Evolutionary conservation across 2,329 filamentous ascomycete species (phyloP).

Genomic region (Akanthomyces muscarius): DNA sequence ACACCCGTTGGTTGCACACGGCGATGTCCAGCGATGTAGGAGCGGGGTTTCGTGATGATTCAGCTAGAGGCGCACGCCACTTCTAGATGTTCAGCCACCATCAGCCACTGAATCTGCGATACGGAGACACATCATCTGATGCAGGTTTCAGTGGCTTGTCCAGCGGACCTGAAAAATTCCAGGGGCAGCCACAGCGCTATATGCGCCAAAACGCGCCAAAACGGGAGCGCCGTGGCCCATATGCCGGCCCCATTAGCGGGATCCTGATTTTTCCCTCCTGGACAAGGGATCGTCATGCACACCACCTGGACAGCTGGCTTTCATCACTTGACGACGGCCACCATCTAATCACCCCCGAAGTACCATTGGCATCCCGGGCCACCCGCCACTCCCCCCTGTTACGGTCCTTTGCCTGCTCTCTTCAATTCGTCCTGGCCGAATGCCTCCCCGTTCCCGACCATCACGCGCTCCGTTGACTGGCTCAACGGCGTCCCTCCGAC

Average conservation of each 20-base stretch:
- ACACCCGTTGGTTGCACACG: too few species aligned
- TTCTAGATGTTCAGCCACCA: too few species aligned
- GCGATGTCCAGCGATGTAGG: not conserved
- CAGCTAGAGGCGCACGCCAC: too few species aligned
- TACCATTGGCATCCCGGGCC: not conserved
- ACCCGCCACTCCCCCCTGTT: not conserved
- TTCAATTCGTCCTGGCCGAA: slow-evolving; percentile 4
- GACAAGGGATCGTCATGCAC: not conserved
- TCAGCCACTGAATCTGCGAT: not conserved
- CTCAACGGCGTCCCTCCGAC: slow-evolving; percentile 14
- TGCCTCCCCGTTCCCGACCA: slow-evolving; percentile 4
- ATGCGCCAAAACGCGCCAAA: not conserved
- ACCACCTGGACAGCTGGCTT: not conserved
- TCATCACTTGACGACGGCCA: not conserved
- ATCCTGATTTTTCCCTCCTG: not conserved
- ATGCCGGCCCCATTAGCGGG: not conserved
- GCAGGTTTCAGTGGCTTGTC: not conserved
- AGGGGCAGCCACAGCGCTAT: not conserved
- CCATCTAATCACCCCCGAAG: not conserved
- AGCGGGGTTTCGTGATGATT: too few species aligned
- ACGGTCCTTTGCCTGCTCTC: not conserved
- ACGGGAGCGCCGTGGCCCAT: not conserved
- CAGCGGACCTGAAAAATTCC: not conserved
- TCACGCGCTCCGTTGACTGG: slow-evolving; percentile 16
- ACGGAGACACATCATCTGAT: not conserved